phyloP scores from a whole-genome alignment of 768 basidiomycete species.

The Tricholoma flavovirens region DNA sequence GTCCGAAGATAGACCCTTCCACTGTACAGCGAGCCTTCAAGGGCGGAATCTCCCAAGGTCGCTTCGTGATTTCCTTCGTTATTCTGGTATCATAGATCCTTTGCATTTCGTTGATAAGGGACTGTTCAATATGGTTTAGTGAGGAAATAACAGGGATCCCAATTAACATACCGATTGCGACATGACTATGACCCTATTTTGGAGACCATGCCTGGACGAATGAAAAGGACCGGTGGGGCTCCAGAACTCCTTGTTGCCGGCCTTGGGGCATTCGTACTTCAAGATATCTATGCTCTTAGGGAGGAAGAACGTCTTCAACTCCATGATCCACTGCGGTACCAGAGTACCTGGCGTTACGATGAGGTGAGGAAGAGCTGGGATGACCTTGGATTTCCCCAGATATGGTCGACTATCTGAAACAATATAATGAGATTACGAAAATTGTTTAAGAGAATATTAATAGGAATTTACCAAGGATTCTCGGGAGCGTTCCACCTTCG shows the following conservation, averaged over 20 bases:
- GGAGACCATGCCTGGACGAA: conserved; percentile 15
- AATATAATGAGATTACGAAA: too few species aligned
- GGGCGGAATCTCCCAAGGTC: conserved; percentile 17
- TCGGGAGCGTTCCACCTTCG: too few species aligned
- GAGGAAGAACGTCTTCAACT: conserved; percentile 11
- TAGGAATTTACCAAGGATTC: too few species aligned
- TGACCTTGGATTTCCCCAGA: too few species aligned
- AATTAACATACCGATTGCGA: neutral
- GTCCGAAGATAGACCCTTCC: conserved; percentile 9
- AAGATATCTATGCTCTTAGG: conserved; percentile 19
- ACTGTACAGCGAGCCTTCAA: neutral
- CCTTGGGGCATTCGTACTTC: conserved; percentile 13
- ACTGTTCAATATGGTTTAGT: too few species aligned
- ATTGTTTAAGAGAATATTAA: too few species aligned
- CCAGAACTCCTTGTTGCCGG: conserved; percentile 17
- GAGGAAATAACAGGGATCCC: too few species aligned
- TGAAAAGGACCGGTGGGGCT: too few species aligned
- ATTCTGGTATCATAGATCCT: neutral
- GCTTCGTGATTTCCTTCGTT: neutral
- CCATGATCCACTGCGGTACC: conserved; percentile 15
- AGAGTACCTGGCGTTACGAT: conserved; percentile 19
- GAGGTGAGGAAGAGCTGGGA: conserved; percentile 18
- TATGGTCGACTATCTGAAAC: too few species aligned
- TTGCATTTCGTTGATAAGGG: conserved; percentile 8
- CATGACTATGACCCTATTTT: neutral